Conservation (phyloP, 257 asterid genomes). For the Forsythia suspensa region DNA sequence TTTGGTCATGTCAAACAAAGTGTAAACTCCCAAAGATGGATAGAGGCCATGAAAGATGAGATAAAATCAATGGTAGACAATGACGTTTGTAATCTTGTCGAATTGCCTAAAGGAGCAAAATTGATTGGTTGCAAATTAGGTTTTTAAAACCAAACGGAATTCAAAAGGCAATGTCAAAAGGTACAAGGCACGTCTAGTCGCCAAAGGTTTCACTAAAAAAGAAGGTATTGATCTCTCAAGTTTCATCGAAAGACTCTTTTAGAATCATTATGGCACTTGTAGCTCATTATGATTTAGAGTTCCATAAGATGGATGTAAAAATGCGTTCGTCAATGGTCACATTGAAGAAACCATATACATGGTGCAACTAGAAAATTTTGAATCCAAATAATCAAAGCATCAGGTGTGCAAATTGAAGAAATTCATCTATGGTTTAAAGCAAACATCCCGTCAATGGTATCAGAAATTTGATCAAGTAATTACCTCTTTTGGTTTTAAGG, state of each 20-base stretch:
- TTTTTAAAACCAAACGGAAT: not conserved
- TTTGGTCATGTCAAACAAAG: not conserved
- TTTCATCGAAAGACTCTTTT: not conserved
- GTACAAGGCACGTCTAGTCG: too few species aligned
- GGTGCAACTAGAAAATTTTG: not conserved
- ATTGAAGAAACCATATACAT: not conserved
- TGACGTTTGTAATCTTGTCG: conserved; percentile 1
- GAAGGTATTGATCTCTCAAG: not conserved
- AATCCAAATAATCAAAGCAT: not conserved
- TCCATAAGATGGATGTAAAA: conserved; percentile 21
- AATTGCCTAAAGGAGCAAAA: not conserved
- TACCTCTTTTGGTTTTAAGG: too few species aligned
- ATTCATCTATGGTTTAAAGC: too few species aligned
- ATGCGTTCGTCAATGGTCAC: conserved; percentile 11
- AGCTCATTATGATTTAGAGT: conserved; percentile 9
- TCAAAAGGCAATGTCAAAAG: too few species aligned
- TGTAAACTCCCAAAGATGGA: not conserved
- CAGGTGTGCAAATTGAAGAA: conserved; percentile 4
- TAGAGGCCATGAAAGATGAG: not conserved
- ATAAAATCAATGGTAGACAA: not conserved
- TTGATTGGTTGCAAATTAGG: not conserved
- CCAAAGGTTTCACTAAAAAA: not conserved
- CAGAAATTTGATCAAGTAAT: too few species aligned
- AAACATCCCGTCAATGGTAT: too few species aligned
- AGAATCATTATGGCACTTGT: not conserved